Evolutionary conservation across 495 filamentous ascomycete genomes (phyloP).

Genomic region (Thermochaetoides thermophila): DNA sequence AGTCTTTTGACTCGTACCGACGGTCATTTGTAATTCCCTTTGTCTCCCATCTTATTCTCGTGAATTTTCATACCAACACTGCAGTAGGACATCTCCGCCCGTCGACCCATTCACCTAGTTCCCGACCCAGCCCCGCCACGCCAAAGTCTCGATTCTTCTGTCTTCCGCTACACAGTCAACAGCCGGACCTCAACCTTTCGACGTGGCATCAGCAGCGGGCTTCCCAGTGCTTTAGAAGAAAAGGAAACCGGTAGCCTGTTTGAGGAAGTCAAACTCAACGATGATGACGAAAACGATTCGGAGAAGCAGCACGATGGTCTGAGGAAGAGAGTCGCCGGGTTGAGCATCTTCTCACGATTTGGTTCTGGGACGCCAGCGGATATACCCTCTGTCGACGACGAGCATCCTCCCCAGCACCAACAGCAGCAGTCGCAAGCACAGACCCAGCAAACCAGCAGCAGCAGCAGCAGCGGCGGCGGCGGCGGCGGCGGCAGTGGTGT

Average conservation of each 20-base stretch:
- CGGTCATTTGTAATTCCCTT: constrained; percentile 69
- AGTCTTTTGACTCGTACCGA: constrained; percentile 95
- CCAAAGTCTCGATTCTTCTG: constrained; percentile 62
- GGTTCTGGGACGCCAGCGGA: too few species aligned
- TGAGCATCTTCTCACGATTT: too few species aligned
- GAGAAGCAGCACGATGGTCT: constrained; percentile 33
- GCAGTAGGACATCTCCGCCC: constrained; percentile 76
- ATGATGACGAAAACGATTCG: constrained; percentile 42
- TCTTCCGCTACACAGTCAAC: too few species aligned
- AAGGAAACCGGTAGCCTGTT: constrained; percentile 53
- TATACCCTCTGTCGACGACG: too few species aligned
- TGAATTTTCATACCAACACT: neutral
- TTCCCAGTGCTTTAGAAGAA: constrained; percentile 23
- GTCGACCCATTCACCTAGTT: constrained; percentile 55
- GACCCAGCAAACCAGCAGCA: constrained; percentile 3
- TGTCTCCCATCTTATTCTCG: constrained; percentile 1
- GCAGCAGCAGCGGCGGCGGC: constrained; percentile 36
- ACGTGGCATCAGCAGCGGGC: constrained; percentile 10
- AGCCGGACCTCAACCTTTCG: too few species aligned
- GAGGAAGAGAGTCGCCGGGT: too few species aligned
- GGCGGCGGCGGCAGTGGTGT: constrained; percentile 18
- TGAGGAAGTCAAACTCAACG: constrained; percentile 81
- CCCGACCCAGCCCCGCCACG: constrained; percentile 40
- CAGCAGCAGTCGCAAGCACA: constrained; percentile 30
- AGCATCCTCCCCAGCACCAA: constrained; percentile 25